Evolutionary conservation across 2,329 filamentous ascomycete genomes (phyloP).

Genomic region (Nemania diffusa): DNA sequence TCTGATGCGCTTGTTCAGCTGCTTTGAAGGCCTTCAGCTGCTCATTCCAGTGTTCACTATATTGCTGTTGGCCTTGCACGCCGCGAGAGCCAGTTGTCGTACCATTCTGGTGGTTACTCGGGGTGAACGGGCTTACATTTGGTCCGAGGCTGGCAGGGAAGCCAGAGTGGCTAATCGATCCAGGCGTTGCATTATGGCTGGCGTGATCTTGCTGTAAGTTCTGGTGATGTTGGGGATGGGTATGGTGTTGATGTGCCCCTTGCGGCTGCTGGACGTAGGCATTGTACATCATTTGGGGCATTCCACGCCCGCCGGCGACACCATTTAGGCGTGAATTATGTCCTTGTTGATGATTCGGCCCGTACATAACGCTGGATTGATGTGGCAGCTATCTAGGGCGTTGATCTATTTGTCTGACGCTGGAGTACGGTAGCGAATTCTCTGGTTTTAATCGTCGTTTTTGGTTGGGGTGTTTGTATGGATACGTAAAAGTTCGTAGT

Average conservation of each 20-base stretch:
- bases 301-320: conserved; percentile 67
- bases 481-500: conserved; percentile 67
- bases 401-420: conserved; percentile 6
- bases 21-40: conserved; percentile 85
- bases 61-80: conserved; percentile 63
- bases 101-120: conserved; percentile 66
- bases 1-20: conserved; percentile 76
- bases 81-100: conserved; percentile 60
- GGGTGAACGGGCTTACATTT: conserved; percentile 70
- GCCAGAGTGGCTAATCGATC: conserved; percentile 68
- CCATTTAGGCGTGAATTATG: conserved; percentile 82
- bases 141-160: conserved; percentile 72
- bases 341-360: conserved; percentile 75
- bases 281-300: conserved; percentile 73
- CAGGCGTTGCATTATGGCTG: conserved; percentile 63
- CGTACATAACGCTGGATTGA: conserved; percentile 71
- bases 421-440: conserved; percentile 47
- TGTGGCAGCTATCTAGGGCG: conserved; percentile 15
- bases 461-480: conserved; percentile 56
- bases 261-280: conserved; percentile 54
- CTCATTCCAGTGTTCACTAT: conserved; percentile 81
- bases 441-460: conserved; percentile 60
- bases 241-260: conserved; percentile 66
- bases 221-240: conserved; percentile 72
- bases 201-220: conserved; percentile 68